Evolutionary conservation across 345 rosid species (phyloP).

Genomic region (Acer negundo): DNA sequence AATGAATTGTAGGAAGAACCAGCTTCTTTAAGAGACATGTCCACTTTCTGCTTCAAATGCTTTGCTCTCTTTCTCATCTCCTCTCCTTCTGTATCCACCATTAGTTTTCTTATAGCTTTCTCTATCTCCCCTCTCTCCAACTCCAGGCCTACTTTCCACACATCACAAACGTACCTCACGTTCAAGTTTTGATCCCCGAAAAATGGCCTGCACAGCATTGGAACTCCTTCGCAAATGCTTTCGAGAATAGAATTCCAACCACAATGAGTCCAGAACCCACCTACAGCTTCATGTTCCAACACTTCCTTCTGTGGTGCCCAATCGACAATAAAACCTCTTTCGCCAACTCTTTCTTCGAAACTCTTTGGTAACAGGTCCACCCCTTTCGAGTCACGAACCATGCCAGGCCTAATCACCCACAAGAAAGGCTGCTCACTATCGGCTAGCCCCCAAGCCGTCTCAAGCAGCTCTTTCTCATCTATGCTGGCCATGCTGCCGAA

Average conservation of each 20-base stretch:
- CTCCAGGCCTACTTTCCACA: constrained; percentile 27
- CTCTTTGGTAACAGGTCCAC: constrained; percentile 11
- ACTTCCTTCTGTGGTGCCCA: constrained; percentile 38
- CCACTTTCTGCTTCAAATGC: too few species aligned
- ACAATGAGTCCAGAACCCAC: constrained; percentile 39
- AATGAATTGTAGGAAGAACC: constrained; percentile 27
- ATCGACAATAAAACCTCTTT: constrained; percentile 32
- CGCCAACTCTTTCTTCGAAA: constrained; percentile 12
- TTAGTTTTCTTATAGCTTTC: constrained; percentile 28
- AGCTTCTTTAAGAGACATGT: background rate
- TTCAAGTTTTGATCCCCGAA: constrained; percentile 28
- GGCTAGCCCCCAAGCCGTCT: constrained; percentile 33
- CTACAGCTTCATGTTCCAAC: constrained; percentile 28
- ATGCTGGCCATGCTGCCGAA: constrained; percentile 32
- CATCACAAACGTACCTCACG: constrained; percentile 20
- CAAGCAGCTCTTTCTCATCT: constrained; percentile 24
- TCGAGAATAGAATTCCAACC: constrained; percentile 38
- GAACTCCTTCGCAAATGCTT: constrained; percentile 1
- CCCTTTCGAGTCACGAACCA: constrained; percentile 14
- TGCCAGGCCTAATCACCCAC: constrained; percentile 37
- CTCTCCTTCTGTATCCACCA: constrained; percentile 13
- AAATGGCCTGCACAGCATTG: constrained; percentile 26
- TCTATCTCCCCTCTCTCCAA: constrained; percentile 16
- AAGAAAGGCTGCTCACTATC: constrained; percentile 31
- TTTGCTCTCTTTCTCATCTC: constrained; percentile 8